Conservation (phyloP, 345 rosid species). For the Boechera divaricarpa region DNA sequence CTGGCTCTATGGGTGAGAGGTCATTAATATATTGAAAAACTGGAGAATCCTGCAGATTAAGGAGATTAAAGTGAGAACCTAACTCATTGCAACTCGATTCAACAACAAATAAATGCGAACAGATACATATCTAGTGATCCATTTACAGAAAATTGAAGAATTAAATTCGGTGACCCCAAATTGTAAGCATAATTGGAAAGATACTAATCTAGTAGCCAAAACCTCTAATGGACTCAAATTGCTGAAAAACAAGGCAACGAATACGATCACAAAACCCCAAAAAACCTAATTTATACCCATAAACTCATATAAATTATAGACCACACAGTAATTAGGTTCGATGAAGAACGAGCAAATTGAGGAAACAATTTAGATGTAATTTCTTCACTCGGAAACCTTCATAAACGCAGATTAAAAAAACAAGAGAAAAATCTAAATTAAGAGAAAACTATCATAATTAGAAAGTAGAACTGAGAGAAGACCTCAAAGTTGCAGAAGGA, state of each 20-base stretch:
- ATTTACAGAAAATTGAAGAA: constrained; percentile 2
- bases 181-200: neutral
- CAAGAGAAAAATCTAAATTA: neutral
- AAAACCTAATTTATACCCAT: constrained; percentile 4
- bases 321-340: neutral
- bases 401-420: neutral
- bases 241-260: neutral
- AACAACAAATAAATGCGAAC: neutral
- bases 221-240: neutral
- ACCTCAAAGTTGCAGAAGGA: constrained; percentile 62
- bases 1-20: constrained; percentile 65
- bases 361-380: constrained; percentile 2
- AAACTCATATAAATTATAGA: neutral
- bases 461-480: neutral
- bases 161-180: neutral
- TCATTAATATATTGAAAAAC: constrained; percentile 67
- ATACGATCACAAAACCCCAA: neutral
- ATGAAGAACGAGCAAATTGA: neutral
- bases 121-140: neutral
- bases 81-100: neutral
- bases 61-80: neutral
- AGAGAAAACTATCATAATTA: neutral
- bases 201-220: neutral
- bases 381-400: neutral
- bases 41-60: constrained; percentile 67